Percentiles rank a stretch among this genome's conserved stretches.
These are phyloP conservation scores for Zoysia pacifica DNA, from an alignment of 176 grass and related monocot species.

Conservation along the genomic window DNA sequence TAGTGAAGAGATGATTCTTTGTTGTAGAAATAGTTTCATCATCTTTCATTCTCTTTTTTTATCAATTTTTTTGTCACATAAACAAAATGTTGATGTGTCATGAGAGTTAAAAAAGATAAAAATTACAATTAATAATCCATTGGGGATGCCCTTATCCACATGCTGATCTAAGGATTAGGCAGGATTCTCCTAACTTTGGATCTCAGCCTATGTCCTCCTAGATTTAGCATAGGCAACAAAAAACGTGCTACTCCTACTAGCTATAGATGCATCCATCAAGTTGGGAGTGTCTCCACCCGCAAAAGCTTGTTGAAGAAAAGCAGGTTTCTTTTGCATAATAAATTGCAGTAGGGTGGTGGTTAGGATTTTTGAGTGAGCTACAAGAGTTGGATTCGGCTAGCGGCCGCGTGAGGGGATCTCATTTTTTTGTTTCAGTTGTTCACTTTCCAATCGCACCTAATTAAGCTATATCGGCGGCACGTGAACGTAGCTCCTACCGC, in stretches of 20 bases:
- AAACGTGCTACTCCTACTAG: not conserved
- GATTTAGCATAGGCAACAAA: slow-evolving; percentile 2
- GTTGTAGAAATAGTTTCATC: too few relatives aligned
- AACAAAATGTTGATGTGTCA: too few relatives aligned
- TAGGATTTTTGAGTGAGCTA: slow-evolving; percentile 40
- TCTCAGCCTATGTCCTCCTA: slow-evolving; percentile 8
- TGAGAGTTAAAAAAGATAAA: too few relatives aligned
- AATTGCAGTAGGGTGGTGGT: slow-evolving; percentile 5
- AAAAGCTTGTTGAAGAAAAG: slow-evolving; percentile 2
- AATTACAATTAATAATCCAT: too few relatives aligned
- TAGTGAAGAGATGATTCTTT: too few relatives aligned
- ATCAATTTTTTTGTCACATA: too few relatives aligned
- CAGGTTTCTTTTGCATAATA: not conserved
- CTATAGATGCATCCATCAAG: slow-evolving; percentile 10
- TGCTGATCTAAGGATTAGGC: too few relatives aligned
- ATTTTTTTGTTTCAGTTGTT: not conserved
- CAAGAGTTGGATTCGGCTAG: slow-evolving; percentile 12
- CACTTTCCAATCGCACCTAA: not conserved
- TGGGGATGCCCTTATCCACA: too few relatives aligned
- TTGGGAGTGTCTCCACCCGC: slow-evolving; percentile 12
- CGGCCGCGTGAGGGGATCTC: not conserved
- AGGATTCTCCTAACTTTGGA: not conserved
- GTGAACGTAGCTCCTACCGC: not conserved
- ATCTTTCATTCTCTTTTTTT: too few relatives aligned
- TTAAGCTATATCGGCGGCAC: not conserved